Base-by-base conservation (phyloP, 2,329 filamentous ascomycete genomes). In the Penicillium frequentans region DNA sequence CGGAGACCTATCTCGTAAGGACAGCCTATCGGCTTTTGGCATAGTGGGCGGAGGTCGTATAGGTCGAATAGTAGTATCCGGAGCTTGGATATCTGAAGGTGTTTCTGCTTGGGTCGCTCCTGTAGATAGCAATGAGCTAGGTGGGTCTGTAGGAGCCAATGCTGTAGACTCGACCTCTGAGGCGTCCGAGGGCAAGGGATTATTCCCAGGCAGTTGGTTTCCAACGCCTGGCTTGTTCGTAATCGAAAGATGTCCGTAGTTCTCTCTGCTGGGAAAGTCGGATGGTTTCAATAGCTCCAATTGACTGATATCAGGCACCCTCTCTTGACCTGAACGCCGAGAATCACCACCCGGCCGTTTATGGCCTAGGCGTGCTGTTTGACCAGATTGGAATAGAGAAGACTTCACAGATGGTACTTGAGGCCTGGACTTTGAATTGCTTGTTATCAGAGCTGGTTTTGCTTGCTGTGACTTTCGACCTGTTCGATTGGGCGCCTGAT, bases 251-350 rank as follows among this genome's bases (percentile, higher is more conserved):
- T 44, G 26, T 33, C 26, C 45, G 43, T 55, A 35, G 21, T 44
- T 53, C n/a, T 52, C 19, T 55, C 26, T 24, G 26, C 39, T 43
- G 13, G 63, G 47, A 63, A 71, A 76, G 10, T 75, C 69, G 7
- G 69, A 68, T 9, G 74, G 75, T 9, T 61, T 69, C 57, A 65
- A 59, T n/a, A 78, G 60, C 16, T 78, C 64, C 16, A 79, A 48
- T 43, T 73, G 63, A 19, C 59, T 68, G 23, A 71, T 65, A 59
- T 77, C 66, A 16, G 77, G 76, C n/a, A 65, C 61, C 42, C 65
- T 68, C 31, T 78, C 75, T 33, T 64, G 56, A 8, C 58, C 52
- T 27, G 43, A 47, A 7, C 19, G 27, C n/a, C 29, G 29, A 31
- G 21, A 37, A 19, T 24, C 14, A 6, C 8, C n/a, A 10, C 47